Evolutionary conservation across 1,284 basidiomycete genomes (phyloP).

Genomic region (Cryptococcus wingfieldii): DNA sequence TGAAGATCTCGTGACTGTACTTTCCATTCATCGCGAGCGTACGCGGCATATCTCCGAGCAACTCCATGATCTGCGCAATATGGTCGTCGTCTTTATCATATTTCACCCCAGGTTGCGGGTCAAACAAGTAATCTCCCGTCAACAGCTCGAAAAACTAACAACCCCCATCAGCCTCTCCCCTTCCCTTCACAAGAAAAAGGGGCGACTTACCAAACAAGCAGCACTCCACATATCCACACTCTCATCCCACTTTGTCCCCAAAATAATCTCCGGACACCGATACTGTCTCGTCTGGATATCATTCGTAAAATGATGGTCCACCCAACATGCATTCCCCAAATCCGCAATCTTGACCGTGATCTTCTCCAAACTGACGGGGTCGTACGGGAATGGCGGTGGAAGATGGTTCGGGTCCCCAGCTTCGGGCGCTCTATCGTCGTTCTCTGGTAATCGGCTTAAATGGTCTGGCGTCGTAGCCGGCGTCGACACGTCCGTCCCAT

Average conservation of each 20-base stretch:
- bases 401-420: constrained; percentile 55
- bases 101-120: constrained; percentile 58
- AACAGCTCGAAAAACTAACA: constrained; percentile 82
- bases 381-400: constrained; percentile 56
- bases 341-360: constrained; percentile 99
- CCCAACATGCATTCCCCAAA: constrained; percentile 72
- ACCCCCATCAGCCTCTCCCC: neutral
- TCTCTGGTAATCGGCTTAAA: constrained; percentile 38
- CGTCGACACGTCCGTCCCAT: constrained; percentile 48
- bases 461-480: constrained; percentile 27
- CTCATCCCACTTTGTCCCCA: constrained; percentile 87
- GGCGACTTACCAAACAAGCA: constrained; percentile 72
- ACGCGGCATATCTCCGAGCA: constrained; percentile 81
- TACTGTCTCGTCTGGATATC: constrained; percentile 86
- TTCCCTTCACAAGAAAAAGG: neutral
- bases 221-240: constrained; percentile 96
- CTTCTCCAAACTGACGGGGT: constrained; percentile 62
- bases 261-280: constrained; percentile 92
- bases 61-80: constrained; percentile 96
- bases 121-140: constrained; percentile 87
- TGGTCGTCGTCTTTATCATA: constrained; percentile 95
- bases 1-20: constrained; percentile 94
- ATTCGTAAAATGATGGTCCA: constrained; percentile 53
- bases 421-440: constrained; percentile 46
- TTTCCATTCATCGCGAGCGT: constrained; percentile 84